These are phyloP conservation scores for Verticillium nonalfalfae DNA, from an alignment of 2,329 filamentous ascomycete species.

Conservation along the genomic window DNA sequence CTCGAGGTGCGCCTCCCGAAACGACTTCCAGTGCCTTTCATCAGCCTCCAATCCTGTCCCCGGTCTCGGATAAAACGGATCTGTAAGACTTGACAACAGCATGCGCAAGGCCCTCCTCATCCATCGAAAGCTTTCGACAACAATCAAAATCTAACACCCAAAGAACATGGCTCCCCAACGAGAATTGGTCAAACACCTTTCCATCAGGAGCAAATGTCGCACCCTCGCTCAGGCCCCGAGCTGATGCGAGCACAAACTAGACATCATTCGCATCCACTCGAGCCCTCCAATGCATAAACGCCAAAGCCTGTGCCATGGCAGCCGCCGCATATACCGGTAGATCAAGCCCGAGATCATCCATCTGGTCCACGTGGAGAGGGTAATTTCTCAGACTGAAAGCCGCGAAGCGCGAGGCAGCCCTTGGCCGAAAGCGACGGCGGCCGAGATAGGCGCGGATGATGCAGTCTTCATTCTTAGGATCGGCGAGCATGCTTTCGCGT, in stretches of 20 bases:
- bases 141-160: slow-evolving; percentile 45
- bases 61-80: slow-evolving; percentile 43
- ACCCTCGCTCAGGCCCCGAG: slow-evolving; percentile 10
- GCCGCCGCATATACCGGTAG: slow-evolving; percentile 26
- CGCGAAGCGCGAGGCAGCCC: neutral
- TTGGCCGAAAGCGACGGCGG: slow-evolving; percentile 14
- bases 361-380: slow-evolving; percentile 33
- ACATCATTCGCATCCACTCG: slow-evolving; percentile 45
- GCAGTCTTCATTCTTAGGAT: slow-evolving; percentile 34
- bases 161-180: slow-evolving; percentile 19
- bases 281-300: slow-evolving; percentile 33
- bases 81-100: slow-evolving; percentile 35
- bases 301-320: slow-evolving; percentile 46
- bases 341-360: slow-evolving; percentile 33
- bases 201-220: neutral
- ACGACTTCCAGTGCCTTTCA: slow-evolving; percentile 15
- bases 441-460: slow-evolving; percentile 44
- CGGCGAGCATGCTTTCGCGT: slow-evolving; percentile 6
- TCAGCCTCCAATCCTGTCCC: slow-evolving; percentile 5
- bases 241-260: slow-evolving; percentile 45
- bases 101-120: slow-evolving; percentile 28
- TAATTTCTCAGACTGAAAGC: neutral
- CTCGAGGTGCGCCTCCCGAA: slow-evolving; percentile 4
- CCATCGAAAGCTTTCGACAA: slow-evolving; percentile 24
- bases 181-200: neutral